Conservation (phyloP, 1,139 yeast species). For the Yamadazyma epiphylla region DNA sequence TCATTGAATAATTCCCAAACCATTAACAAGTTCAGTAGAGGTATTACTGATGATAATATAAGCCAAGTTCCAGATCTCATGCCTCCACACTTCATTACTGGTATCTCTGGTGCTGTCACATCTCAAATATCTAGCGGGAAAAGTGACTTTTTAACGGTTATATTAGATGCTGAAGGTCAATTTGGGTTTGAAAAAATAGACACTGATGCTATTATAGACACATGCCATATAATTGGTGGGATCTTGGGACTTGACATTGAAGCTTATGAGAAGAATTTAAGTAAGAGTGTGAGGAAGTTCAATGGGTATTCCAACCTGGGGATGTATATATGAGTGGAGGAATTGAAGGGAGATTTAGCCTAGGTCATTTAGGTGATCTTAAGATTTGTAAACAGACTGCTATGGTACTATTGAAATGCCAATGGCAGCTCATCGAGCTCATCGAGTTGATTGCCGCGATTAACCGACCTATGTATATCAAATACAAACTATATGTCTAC, state of each 20-base stretch:
- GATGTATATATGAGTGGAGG: conserved; percentile 29
- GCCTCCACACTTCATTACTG: conserved; percentile 58
- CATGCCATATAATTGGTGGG: conserved; percentile 20
- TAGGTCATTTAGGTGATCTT: no score
- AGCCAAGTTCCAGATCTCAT: conserved; percentile 28
- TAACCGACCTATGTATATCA: no score
- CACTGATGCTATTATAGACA: conserved; percentile 34
- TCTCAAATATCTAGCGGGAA: conserved; percentile 21
- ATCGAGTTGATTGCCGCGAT: no score
- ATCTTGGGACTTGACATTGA: conserved; percentile 10
- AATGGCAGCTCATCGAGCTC: no score
- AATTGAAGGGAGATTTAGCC: no score
- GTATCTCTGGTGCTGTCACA: conserved; percentile 42
- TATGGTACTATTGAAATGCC: no score
- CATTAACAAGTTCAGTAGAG: conserved; percentile 22
- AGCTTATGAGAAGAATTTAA: conserved; percentile 22
- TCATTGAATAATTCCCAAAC: conserved; percentile 28
- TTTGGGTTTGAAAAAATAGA: conserved; percentile 50
- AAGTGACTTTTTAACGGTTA: conserved; percentile 19
- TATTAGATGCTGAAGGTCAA: conserved; percentile 54
- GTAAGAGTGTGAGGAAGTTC: conserved; percentile 30
- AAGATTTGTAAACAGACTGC: no score
- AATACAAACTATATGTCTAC: no score
- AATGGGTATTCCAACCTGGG: conserved; percentile 35
- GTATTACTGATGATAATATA: conserved; percentile 11